Conservation (phyloP, 305 asterid genomes). For the Striga hermonthica region DNA sequence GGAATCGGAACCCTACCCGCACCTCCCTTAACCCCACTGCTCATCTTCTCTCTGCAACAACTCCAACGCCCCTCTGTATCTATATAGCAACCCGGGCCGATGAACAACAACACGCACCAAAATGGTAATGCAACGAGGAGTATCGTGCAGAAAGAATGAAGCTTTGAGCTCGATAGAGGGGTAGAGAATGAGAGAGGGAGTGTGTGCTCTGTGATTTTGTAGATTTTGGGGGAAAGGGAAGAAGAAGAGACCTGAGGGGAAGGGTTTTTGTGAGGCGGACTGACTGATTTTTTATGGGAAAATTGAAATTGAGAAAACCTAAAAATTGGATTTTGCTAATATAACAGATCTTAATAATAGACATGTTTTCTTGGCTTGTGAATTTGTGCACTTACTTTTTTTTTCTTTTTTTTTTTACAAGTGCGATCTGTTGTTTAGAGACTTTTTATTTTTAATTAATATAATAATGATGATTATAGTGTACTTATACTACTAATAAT, state of each 20-base stretch:
- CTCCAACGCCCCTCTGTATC: too few species aligned
- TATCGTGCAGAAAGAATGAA: neutral
- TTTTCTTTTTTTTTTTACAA: too few species aligned
- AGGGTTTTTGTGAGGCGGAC: constrained; percentile 38
- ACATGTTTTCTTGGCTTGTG: too few species aligned
- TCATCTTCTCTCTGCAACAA: too few species aligned
- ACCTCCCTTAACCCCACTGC: too few species aligned
- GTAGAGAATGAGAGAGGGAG: neutral
- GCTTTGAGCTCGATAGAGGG: neutral
- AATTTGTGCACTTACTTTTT: too few species aligned
- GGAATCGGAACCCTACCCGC: constrained; percentile 72
- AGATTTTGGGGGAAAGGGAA: constrained; percentile 32
- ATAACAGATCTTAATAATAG: too few species aligned
- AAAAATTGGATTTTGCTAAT: too few species aligned
- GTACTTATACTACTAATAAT: too few species aligned
- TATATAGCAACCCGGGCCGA: neutral
- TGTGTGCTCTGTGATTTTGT: constrained; percentile 31
- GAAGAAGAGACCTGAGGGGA: constrained; percentile 33
- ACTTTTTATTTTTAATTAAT: too few species aligned
- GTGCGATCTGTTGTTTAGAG: too few species aligned
- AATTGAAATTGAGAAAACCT: constrained; percentile 21
- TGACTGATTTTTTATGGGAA: neutral
- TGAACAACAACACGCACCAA: neutral
- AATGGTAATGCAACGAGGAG: neutral
- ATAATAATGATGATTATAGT: too few species aligned